phyloP scores from a whole-genome alignment of 2,329 filamentous ascomycete genomes.

The Camillea tinctor region DNA sequence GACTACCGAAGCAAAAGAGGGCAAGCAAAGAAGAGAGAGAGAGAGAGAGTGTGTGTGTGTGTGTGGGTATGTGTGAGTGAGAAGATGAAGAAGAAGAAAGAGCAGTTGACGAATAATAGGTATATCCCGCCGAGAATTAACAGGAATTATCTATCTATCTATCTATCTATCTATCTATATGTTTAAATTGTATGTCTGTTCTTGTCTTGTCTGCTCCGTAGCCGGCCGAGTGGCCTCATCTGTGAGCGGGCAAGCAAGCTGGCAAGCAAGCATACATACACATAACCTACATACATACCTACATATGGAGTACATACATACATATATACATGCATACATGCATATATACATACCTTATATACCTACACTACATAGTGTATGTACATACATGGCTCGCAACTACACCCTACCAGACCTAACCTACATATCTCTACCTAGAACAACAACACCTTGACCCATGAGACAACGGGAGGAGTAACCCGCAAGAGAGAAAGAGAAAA shows the following conservation, averaged over 20 bases:
- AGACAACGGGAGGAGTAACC: slow-evolving; percentile 11
- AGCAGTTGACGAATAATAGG: neutral
- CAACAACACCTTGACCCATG: too few species aligned
- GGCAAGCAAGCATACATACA: neutral
- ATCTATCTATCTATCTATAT: too few species aligned
- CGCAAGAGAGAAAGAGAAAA: too few species aligned
- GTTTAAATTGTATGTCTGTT: too few species aligned
- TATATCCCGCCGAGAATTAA: neutral
- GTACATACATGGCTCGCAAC: slow-evolving; percentile 16
- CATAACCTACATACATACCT: neutral
- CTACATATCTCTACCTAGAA: too few species aligned
- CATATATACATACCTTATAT: neutral
- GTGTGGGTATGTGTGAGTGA: too few species aligned
- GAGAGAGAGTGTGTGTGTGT: too few species aligned
- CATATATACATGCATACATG: neutral
- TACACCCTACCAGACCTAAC: slow-evolving; percentile 6
- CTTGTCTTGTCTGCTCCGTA: too few species aligned
- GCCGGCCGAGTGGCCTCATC: neutral
- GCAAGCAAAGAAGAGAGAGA: too few species aligned
- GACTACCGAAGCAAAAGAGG: neutral
- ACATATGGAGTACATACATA: neutral
- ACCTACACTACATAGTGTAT: too few species aligned
- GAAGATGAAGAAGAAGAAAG: too few species aligned
- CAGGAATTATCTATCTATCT: neutral
- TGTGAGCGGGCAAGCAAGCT: neutral